Percentiles rank a stretch among this genome's conserved stretches.
These are phyloP conservation scores for Rosa hybrid DNA, from an alignment of 331 rosid genomes.

Conservation along the genomic window DNA sequence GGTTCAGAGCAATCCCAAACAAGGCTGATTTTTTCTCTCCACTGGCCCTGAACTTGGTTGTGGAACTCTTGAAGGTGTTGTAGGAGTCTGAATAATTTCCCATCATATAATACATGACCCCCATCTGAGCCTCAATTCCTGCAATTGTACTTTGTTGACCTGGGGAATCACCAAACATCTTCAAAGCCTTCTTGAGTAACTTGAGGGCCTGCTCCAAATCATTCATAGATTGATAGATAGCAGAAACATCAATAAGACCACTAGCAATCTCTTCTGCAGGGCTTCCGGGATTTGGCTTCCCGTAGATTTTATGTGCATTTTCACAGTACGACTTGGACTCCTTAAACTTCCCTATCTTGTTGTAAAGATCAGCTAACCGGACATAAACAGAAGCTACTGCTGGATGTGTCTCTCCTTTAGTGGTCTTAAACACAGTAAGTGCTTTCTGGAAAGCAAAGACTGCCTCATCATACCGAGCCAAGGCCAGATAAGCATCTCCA, in stretches of 20 bases:
- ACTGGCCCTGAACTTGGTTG: constrained; percentile 59
- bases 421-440: constrained; percentile 65
- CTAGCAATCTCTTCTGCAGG: constrained; percentile 79
- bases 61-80: constrained; percentile 59
- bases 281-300: constrained; percentile 58
- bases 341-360: constrained; percentile 80
- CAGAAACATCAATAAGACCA: constrained; percentile 78
- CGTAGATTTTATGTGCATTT: constrained; percentile 68
- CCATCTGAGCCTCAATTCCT: constrained; percentile 93
- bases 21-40: constrained; percentile 84
- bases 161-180: constrained; percentile 52
- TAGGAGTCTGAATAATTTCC: constrained; percentile 74
- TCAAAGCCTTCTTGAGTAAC: constrained; percentile 78
- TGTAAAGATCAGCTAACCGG: constrained; percentile 76
- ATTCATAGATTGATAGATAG: constrained; percentile 82
- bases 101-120: constrained; percentile 78
- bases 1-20: constrained; percentile 86
- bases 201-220: constrained; percentile 74
- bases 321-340: constrained; percentile 85
- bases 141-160: constrained; percentile 80
- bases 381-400: constrained; percentile 79
- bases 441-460: constrained; percentile 79
- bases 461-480: constrained; percentile 88
- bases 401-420: constrained; percentile 82
- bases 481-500: constrained; percentile 74